A percentile compares a stretch with the other conserved stretches of the same genome.
Evolutionary conservation across 208 protist species (phyloP).

Genomic region (Strigomonas galati): DNA sequence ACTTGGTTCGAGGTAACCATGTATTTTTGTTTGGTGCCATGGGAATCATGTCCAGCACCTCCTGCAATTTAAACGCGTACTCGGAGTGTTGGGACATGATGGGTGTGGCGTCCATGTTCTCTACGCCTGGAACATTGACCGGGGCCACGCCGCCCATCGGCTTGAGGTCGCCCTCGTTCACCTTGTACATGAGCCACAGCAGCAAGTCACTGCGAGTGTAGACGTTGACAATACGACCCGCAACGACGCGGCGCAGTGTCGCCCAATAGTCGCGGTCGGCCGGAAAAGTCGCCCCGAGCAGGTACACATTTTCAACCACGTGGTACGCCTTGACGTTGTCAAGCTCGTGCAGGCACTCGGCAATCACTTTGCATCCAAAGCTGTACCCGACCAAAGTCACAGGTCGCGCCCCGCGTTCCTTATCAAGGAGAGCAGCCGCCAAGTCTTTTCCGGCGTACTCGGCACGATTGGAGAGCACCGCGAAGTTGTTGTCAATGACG

Average conservation of each 20-base stretch:
- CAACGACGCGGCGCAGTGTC: conserved; percentile 60
- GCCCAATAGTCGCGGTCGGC: conserved; percentile 55
- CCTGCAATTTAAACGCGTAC: conserved; percentile 51
- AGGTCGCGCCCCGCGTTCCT: conserved; percentile 63
- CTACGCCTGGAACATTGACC: conserved; percentile 73
- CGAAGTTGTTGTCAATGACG: conserved; percentile 86
- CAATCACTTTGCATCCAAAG: conserved; percentile 81
- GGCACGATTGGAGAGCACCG: conserved; percentile 65
- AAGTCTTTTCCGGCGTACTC: conserved; percentile 75
- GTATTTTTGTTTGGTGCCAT: conserved; percentile 32
- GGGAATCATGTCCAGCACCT: conserved; percentile 55
- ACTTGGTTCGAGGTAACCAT: conserved; percentile 37
- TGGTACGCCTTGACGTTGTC: conserved; percentile 42
- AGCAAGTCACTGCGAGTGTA: conserved; percentile 84
- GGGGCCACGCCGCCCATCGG: conserved; percentile 76
- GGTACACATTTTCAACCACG: conserved; percentile 85
- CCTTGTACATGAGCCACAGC: conserved; percentile 78
- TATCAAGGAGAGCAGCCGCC: conserved; percentile 60
- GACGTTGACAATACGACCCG: conserved; percentile 84
- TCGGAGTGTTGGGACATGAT: conserved; percentile 56
- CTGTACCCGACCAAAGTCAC: conserved; percentile 87
- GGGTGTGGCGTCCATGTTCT: conserved; percentile 79
- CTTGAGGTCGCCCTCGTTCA: conserved; percentile 58
- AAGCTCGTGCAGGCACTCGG: conserved; percentile 75
- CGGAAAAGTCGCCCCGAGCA: conserved; percentile 67